These are phyloP conservation scores for Bryum argenteum DNA, from an alignment of 225 moss, liverwort and hornwort species.

Conservation along the genomic window DNA sequence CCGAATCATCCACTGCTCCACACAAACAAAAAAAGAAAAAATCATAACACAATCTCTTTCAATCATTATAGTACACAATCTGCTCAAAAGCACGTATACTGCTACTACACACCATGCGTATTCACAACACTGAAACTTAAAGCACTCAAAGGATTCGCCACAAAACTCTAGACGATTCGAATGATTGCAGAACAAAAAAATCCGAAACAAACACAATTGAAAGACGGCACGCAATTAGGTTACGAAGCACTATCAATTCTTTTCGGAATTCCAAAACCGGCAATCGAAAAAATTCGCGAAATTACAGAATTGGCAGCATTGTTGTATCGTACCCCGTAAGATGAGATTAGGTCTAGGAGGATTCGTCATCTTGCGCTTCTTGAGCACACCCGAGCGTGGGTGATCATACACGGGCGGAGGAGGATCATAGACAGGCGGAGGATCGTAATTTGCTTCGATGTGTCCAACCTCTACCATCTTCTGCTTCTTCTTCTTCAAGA, in stretches of 20 bases:
- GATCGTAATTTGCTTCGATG: conserved; percentile 43
- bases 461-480: conserved; percentile 55
- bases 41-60: neutral
- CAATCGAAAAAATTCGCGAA: neutral
- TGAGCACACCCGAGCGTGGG: conserved; percentile 51
- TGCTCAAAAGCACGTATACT: neutral
- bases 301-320: neutral
- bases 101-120: neutral
- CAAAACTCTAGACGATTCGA: neutral
- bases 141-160: no score
- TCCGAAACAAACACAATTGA: neutral
- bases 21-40: conserved; percentile 1
- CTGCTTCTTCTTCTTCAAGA: conserved; percentile 62
- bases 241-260: no score
- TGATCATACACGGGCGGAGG: conserved; percentile 28
- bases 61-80: conserved; percentile 2
- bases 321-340: conserved; percentile 30
- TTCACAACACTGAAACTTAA: no score
- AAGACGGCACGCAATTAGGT: no score
- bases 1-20: conserved; percentile 64
- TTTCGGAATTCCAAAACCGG: no score
- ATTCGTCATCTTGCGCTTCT: conserved; percentile 56
- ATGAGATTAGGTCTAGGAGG: conserved; percentile 47
- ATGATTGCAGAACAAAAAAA: conserved; percentile 1
- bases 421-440: conserved; percentile 33